phyloP scores from a whole-genome alignment of 1,284 basidiomycete genomes.

The Boletus austroedulis region DNA sequence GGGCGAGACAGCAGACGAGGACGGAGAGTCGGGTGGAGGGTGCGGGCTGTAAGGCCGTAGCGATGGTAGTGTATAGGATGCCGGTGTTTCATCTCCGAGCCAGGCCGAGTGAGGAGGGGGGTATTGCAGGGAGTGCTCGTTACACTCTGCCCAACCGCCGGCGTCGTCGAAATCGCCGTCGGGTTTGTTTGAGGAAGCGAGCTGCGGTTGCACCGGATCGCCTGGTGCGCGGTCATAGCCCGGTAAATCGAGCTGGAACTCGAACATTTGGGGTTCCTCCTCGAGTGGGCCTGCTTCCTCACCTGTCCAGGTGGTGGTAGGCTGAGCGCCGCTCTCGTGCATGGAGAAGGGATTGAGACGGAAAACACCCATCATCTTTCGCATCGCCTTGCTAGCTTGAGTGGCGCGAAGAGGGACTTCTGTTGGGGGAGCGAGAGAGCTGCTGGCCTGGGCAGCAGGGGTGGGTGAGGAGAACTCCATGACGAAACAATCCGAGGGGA shows the following conservation, averaged over 20 bases:
- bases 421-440: conserved; percentile 49
- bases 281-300: conserved; percentile 53
- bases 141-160: conserved; percentile 25
- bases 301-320: conserved; percentile 38
- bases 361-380: conserved; percentile 70
- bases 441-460: conserved; percentile 33
- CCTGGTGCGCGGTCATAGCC: conserved; percentile 25
- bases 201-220: conserved; percentile 21
- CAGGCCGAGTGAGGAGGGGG: conserved; percentile 28
- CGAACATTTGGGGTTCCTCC: conserved; percentile 56
- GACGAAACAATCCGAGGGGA: conserved; percentile 35
- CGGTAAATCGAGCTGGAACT: conserved; percentile 54
- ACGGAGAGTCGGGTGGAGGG: conserved; percentile 27
- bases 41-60: conserved; percentile 33
- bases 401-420: conserved; percentile 73
- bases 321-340: conserved; percentile 49
- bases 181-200: conserved; percentile 3
- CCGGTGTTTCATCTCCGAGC: conserved; percentile 31
- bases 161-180: conserved; percentile 21
- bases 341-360: conserved; percentile 73
- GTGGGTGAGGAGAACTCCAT: conserved; percentile 37
- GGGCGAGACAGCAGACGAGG: conserved; percentile 26
- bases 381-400: conserved; percentile 63
- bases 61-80: conserved; percentile 31
- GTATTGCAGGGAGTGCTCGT: conserved; percentile 23